Conservation (phyloP, 2,329 filamentous ascomycete genomes). For the Phaeosphaeria sp. region DNA sequence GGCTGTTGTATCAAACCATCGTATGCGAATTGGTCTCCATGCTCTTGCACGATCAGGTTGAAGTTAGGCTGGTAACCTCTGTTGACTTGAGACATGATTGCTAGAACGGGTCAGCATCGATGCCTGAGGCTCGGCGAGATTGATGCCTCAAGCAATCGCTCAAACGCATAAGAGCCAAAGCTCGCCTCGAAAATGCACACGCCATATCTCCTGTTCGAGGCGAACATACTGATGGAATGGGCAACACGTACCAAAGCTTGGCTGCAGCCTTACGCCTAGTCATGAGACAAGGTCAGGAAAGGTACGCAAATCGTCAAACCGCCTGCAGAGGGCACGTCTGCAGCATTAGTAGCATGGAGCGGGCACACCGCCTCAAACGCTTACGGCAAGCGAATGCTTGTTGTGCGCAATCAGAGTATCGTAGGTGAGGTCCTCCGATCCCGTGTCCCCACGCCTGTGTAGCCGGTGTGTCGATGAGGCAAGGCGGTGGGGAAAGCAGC, state of each 20-base stretch:
- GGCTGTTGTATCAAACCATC: slow-evolving; percentile 15
- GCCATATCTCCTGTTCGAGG: slow-evolving; percentile 3
- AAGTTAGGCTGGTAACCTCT: slow-evolving; percentile 18
- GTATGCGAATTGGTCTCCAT: slow-evolving; percentile 17
- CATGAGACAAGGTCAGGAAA: slow-evolving; percentile 10
- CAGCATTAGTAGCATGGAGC: slow-evolving; percentile 42
- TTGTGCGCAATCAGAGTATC: slow-evolving; percentile 9
- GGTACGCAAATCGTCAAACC: slow-evolving; percentile 23
- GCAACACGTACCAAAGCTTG: slow-evolving; percentile 21
- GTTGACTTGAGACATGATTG: slow-evolving; percentile 36
- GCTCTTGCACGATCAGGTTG: slow-evolving; percentile 20
- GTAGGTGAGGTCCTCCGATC: slow-evolving; percentile 24
- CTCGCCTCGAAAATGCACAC: background rate
- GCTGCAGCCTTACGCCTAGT: slow-evolving; percentile 42
- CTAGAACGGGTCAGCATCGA: slow-evolving; percentile 32
- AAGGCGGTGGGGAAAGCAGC: slow-evolving; percentile 9
- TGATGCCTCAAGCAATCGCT: background rate
- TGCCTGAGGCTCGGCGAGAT: slow-evolving; percentile 15
- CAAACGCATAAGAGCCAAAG: background rate
- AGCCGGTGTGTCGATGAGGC: slow-evolving; percentile 36
- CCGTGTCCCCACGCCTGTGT: slow-evolving; percentile 20
- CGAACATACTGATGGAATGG: slow-evolving; percentile 2
- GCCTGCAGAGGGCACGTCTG: slow-evolving; percentile 35
- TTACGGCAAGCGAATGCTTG: slow-evolving; percentile 24
- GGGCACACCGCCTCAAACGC: slow-evolving; percentile 40